These are phyloP conservation scores for Trichoderma lentiforme DNA, from an alignment of 2,329 filamentous ascomycete genomes.

Conservation along the genomic window DNA sequence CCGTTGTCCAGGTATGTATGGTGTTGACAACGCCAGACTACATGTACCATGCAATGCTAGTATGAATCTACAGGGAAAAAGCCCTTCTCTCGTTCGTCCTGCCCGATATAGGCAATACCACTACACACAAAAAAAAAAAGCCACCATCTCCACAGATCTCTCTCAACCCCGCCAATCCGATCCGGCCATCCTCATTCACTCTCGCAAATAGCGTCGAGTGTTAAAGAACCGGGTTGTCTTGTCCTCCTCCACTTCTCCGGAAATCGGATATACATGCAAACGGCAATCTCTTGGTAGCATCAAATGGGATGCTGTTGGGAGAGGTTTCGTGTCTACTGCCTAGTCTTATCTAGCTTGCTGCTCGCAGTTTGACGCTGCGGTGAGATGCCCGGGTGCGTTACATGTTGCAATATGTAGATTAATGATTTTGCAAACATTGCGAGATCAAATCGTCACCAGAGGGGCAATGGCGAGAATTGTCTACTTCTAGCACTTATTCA, in stretches of 20 bases:
- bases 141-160: constrained; percentile 15
- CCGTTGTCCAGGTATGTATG: not conserved
- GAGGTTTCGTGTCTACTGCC: not conserved
- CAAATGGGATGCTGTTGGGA: not conserved
- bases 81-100: not conserved
- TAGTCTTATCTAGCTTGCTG: not conserved
- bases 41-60: not conserved
- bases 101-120: constrained; percentile 6
- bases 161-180: not conserved
- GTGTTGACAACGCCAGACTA: not conserved
- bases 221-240: not conserved
- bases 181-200: not conserved
- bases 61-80: not conserved
- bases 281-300: too few relatives aligned
- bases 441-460: not conserved
- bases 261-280: not conserved
- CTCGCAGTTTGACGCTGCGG: not conserved
- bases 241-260: not conserved
- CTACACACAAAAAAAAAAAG: not conserved
- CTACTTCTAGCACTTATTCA: too few relatives aligned
- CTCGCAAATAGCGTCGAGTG: not conserved
- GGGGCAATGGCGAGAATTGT: not conserved
- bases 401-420: not conserved
- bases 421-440: not conserved
- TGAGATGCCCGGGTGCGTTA: not conserved